Evolutionary conservation across 208 protist genomes (phyloP), one percentile per base, ranked within the genome.

Genomic region (Angomonas ambiguus): DNA sequence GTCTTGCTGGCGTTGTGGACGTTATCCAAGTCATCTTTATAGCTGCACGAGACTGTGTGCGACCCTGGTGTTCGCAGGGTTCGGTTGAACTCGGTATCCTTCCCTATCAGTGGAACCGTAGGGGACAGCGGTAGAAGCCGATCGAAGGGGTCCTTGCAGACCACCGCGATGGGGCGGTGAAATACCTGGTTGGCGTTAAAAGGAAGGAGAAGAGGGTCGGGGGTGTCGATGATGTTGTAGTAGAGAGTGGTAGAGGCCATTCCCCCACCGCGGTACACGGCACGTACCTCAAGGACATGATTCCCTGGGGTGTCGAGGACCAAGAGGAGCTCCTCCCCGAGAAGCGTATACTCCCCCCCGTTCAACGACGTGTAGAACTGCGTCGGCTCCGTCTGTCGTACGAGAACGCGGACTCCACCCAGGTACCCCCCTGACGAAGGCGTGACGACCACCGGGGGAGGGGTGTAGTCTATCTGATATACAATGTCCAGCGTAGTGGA

Each of bases 371-470:
- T 61, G 67, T 71, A 84, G 63, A 80, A 80, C 27, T 31, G 78
- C 22, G 72, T 74, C 45, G 65, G 49, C 30, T 55, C 53, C 28
- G 59, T 67, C 22, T 74, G 65, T 16, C 42, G 65, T 30, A 92
- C 72, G 41, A 92, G 61, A 16, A 83, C 72, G 16, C 42, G 42
- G 27, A 87, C 69, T 30, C 82, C 83, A 8, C 82, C 86, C 22
- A 92, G 62, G 49, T 80, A 89, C 48, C 71, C 72, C 30, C 83
- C 83, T 13, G 76, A 82, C 4, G 45, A 2, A n/a, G 86, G 82
- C 45, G 76, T 83, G 10, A 92, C 67, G 25, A 65, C 41, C 16
- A 89, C 53, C 8, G 66, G 57, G n/a, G 69, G 67, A 11, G 55
- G 67, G 22, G 72, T 72, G 6, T 70, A 25, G 18, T 74, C 34